These are phyloP conservation scores for Russula vinacea DNA, from an alignment of 768 basidiomycete species.

Conservation along the genomic window DNA sequence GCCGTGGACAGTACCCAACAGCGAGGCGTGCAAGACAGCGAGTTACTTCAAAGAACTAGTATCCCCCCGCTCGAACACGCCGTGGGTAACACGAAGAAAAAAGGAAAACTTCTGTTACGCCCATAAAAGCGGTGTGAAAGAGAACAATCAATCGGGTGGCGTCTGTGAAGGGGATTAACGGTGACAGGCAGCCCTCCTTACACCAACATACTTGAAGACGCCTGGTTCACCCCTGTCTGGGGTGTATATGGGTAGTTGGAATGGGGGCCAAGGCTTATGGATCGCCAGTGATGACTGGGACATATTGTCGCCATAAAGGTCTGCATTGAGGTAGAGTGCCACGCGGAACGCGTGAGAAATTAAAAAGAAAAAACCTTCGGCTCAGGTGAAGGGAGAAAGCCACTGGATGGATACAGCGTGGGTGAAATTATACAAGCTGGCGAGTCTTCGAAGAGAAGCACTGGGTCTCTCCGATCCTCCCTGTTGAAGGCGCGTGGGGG, in stretches of 20 bases:
- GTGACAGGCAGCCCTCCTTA: background rate
- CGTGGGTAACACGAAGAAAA: background rate
- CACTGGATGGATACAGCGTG: slow-evolving; percentile 3
- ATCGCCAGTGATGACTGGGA: background rate
- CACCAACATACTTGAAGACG: background rate
- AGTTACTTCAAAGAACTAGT: background rate
- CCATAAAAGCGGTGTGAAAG: background rate
- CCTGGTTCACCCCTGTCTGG: too few relatives aligned
- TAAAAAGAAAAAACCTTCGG: background rate
- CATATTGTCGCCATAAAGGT: background rate
- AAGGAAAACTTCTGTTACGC: background rate
- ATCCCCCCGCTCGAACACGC: slow-evolving; percentile 2
- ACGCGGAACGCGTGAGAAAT: slow-evolving; percentile 2
- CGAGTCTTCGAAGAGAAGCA: background rate
- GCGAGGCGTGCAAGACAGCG: background rate
- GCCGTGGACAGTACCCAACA: background rate
- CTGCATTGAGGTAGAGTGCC: background rate
- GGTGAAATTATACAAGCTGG: slow-evolving; percentile 4
- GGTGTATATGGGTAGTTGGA: background rate
- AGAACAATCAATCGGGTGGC: background rate
- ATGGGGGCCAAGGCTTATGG: background rate
- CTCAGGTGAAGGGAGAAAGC: slow-evolving; percentile 2
- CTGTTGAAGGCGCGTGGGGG: background rate
- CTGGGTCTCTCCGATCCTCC: background rate
- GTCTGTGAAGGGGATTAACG: background rate